These are phyloP conservation scores for Ascochyta pisi DNA, from an alignment of 2,329 filamentous ascomycete genomes.

Conservation along the genomic window DNA sequence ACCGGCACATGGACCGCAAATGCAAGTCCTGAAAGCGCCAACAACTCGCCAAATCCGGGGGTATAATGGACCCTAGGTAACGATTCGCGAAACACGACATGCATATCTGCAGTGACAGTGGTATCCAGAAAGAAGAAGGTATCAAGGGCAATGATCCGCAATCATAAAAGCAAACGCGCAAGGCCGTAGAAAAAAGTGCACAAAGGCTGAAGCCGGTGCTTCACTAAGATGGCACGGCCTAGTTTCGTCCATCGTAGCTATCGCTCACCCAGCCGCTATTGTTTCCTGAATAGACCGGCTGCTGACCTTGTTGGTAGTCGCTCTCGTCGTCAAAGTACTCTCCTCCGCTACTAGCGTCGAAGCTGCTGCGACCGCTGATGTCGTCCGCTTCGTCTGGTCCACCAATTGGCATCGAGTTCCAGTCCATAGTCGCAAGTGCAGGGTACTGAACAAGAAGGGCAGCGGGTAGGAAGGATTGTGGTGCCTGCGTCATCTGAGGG, in stretches of 20 bases:
- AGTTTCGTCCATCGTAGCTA: slow-evolving; percentile 26
- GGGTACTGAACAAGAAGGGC: slow-evolving; percentile 92
- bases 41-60: slow-evolving; percentile 10
- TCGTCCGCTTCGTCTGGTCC: slow-evolving; percentile 65
- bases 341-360: slow-evolving; percentile 72
- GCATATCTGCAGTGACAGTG: slow-evolving; percentile 26
- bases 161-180: slow-evolving; percentile 12
- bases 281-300: slow-evolving; percentile 38
- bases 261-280: slow-evolving; percentile 47
- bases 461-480: slow-evolving; percentile 70
- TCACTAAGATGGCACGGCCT: not conserved
- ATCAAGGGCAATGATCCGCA: slow-evolving; percentile 8
- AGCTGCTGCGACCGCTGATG: slow-evolving; percentile 78
- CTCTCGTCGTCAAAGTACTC: slow-evolving; percentile 76
- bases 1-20: slow-evolving; percentile 2
- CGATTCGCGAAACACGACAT: slow-evolving; percentile 7
- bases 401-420: slow-evolving; percentile 75
- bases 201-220: not conserved
- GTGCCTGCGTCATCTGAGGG: slow-evolving; percentile 38
- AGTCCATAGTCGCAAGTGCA: slow-evolving; percentile 87
- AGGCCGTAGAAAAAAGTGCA: slow-evolving; percentile 4
- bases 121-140: slow-evolving; percentile 24
- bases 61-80: slow-evolving; percentile 17
- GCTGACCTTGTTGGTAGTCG: slow-evolving; percentile 52
- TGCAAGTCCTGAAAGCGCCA: not conserved